A percentile compares a stretch with the other conserved stretches of the same genome.
phyloP scores from a whole-genome alignment of 2,329 filamentous ascomycete genomes.

The Fusarium falciforme region DNA sequence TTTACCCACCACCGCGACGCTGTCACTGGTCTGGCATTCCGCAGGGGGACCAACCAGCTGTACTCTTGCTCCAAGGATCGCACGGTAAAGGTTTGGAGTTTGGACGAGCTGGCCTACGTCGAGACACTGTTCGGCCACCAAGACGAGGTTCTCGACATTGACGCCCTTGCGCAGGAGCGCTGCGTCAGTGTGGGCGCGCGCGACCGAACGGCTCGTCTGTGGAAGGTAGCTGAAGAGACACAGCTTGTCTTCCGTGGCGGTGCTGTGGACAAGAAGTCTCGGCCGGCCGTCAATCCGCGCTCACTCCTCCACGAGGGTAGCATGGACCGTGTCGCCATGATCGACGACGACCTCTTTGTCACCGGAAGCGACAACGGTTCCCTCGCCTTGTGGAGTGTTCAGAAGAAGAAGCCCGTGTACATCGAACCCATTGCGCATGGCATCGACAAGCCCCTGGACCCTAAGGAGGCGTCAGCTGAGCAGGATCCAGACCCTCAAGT shows the following conservation, averaged over 20 bases:
- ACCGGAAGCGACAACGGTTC: conserved; percentile 94
- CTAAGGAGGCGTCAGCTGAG: conserved; percentile 80
- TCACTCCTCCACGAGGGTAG: conserved; percentile 79
- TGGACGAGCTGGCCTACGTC: conserved; percentile 92
- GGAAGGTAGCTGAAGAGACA: conserved; percentile 96
- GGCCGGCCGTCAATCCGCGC: conserved; percentile 57
- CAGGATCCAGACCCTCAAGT: conserved; percentile 68
- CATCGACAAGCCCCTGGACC: conserved; percentile 76
- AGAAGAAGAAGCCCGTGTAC: conserved; percentile 95
- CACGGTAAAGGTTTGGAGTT: conserved; percentile 94
- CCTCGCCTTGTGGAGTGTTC: conserved; percentile 85
- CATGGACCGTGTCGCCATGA: conserved; percentile 90
- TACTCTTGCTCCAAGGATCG: conserved; percentile 93
- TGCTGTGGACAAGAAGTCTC: conserved; percentile 67
- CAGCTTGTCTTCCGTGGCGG: conserved; percentile 96
- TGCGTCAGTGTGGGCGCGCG: conserved; percentile 91
- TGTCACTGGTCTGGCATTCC: conserved; percentile 86
- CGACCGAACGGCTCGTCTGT: conserved; percentile 90
- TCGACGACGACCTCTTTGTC: conserved; percentile 89
- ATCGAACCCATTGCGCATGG: conserved; percentile 86
- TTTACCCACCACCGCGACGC: conserved; percentile 94
- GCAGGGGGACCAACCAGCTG: conserved; percentile 88
- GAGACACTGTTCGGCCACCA: conserved; percentile 98
- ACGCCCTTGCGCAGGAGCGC: conserved; percentile 84
- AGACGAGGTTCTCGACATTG: conserved; percentile 87